Evolutionary conservation across 1,284 basidiomycete genomes (phyloP).

Genomic region (Apiotrichum mycotoxinovorans): DNA sequence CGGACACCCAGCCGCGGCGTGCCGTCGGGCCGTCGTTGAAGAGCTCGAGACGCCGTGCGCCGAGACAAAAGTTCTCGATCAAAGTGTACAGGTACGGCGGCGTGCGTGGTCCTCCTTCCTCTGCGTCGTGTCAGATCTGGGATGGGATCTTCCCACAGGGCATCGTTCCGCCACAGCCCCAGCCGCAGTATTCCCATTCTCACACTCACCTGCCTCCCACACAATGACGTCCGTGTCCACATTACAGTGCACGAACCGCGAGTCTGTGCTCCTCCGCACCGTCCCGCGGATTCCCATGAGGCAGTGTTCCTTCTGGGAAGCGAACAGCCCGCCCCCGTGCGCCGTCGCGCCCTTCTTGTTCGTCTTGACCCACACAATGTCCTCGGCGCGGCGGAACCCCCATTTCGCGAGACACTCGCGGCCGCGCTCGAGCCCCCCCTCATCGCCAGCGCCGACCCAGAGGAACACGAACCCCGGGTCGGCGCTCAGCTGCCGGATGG

Average conservation of each 20-base stretch:
- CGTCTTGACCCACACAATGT: slow-evolving; percentile 95
- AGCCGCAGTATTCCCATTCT: slow-evolving; percentile 52
- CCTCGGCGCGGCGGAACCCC: slow-evolving; percentile 94
- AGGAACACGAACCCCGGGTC: slow-evolving; percentile 92
- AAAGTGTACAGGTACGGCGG: slow-evolving; percentile 93
- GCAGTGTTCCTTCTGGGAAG: slow-evolving; percentile 90
- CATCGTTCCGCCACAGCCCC: too few species aligned
- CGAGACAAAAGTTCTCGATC: slow-evolving; percentile 97
- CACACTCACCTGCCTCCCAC: slow-evolving; percentile 58
- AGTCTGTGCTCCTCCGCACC: slow-evolving; percentile 87
- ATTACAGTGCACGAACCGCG: slow-evolving; percentile 96
- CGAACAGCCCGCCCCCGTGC: slow-evolving; percentile 56
- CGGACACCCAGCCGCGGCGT: slow-evolving; percentile 89
- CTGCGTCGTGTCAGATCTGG: background rate
- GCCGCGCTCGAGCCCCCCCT: slow-evolving; percentile 86
- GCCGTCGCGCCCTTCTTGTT: slow-evolving; percentile 55
- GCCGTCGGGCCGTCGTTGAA: slow-evolving; percentile 72
- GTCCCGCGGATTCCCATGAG: slow-evolving; percentile 98
- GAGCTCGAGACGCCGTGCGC: slow-evolving; percentile 83
- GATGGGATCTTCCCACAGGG: too few species aligned
- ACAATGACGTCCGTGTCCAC: slow-evolving; percentile 96
- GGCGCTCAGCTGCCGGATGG: slow-evolving; percentile 76
- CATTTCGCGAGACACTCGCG: slow-evolving; percentile 86
- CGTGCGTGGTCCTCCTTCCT: slow-evolving; percentile 58
- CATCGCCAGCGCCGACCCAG: slow-evolving; percentile 91